phyloP scores from a whole-genome alignment of 169 alveolate genomes.

The Cryptosporidium xiaoi region DNA sequence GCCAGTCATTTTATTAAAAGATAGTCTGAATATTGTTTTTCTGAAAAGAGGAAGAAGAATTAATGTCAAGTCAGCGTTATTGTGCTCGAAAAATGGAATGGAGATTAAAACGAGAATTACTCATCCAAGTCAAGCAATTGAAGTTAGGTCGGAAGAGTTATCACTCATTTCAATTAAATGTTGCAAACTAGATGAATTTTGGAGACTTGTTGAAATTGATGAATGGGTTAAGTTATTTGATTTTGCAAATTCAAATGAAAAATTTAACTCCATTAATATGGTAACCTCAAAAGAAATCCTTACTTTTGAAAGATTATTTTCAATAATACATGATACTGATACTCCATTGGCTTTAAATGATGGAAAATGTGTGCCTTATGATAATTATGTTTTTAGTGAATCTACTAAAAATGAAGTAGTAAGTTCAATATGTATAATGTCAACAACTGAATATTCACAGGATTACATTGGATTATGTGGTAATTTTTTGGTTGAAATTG shows the following conservation, averaged over 20 bases:
- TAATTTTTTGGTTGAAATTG: slow-evolving; percentile 25
- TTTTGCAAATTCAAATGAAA: background rate
- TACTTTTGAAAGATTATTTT: slow-evolving; percentile 18
- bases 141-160: background rate
- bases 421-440: background rate
- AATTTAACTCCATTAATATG: background rate
- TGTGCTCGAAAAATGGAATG: background rate
- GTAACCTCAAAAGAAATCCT: background rate
- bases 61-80: background rate
- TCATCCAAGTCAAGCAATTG: slow-evolving; percentile 56
- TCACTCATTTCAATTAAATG: slow-evolving; percentile 12
- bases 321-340: background rate
- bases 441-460: background rate
- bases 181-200: background rate
- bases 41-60: slow-evolving; percentile 4
- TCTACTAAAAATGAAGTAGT: background rate
- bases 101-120: slow-evolving; percentile 1
- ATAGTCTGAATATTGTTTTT: too few species aligned
- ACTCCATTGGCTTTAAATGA: background rate
- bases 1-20: slow-evolving; percentile 6
- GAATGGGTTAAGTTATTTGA: slow-evolving; percentile 44
- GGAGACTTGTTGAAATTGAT: slow-evolving; percentile 53
- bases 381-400: background rate
- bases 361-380: background rate
- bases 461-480: slow-evolving; percentile 40